Conservation (phyloP, 2,329 filamentous ascomycete genomes). For the Fusarium compactum region DNA sequence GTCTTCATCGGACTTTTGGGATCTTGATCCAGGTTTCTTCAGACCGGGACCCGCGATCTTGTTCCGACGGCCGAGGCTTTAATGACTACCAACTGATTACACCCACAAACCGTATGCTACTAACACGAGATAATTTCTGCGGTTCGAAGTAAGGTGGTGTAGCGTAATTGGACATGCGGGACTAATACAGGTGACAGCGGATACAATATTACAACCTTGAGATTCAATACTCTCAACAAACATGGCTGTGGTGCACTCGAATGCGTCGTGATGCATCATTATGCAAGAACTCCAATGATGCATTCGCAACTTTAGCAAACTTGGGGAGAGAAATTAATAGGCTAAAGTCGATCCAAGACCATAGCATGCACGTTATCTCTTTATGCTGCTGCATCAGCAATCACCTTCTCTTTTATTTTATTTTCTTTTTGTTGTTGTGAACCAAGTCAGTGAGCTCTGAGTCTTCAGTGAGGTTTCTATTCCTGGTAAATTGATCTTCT, state of each 20-base stretch:
- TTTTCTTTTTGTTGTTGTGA: background rate
- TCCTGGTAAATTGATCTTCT: slow-evolving; percentile 34
- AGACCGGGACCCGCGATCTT: slow-evolving; percentile 24
- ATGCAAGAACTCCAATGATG: background rate
- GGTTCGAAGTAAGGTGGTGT: slow-evolving; percentile 33
- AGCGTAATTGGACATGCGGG: slow-evolving; percentile 41
- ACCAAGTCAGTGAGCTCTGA: slow-evolving; percentile 10
- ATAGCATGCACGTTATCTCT: background rate
- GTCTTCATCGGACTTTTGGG: slow-evolving; percentile 1
- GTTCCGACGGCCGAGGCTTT: slow-evolving; percentile 25
- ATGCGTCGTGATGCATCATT: background rate
- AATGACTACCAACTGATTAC: slow-evolving; percentile 15
- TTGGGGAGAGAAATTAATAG: background rate
- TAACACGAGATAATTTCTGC: slow-evolving; percentile 39
- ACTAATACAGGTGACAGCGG: slow-evolving; percentile 37
- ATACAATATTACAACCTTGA: slow-evolving; percentile 27
- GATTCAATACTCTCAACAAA: slow-evolving; percentile 1
- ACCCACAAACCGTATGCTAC: slow-evolving; percentile 11
- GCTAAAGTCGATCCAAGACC: background rate
- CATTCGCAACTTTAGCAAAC: background rate
- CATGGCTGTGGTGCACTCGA: background rate
- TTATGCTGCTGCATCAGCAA: background rate
- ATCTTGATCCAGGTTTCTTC: slow-evolving; percentile 6
- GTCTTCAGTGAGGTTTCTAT: slow-evolving; percentile 40
- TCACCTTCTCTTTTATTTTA: background rate